Evolutionary conservation across 2,329 filamentous ascomycete genomes (phyloP).

Genomic region (Fusarium abutilonis): DNA sequence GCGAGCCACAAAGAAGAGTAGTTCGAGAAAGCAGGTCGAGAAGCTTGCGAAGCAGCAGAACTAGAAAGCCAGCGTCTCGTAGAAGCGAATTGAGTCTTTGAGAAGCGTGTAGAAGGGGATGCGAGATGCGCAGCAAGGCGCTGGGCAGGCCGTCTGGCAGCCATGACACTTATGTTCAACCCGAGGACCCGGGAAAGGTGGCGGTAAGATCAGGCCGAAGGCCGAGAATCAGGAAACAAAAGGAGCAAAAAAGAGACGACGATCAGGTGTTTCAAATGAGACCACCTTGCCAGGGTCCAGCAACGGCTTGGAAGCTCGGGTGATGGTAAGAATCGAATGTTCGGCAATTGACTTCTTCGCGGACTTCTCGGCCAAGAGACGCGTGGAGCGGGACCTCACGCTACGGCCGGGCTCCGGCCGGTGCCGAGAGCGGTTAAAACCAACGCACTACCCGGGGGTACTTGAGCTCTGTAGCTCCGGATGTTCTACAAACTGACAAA

Average conservation of each 20-base stretch:
- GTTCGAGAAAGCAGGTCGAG: conserved; percentile 31
- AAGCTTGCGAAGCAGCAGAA: conserved; percentile 36
- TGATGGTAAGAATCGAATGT: conserved; percentile 47
- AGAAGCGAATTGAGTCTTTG: conserved; percentile 43
- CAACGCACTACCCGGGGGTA: conserved; percentile 36
- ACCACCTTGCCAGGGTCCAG: conserved; percentile 36
- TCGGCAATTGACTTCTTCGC: conserved; percentile 40
- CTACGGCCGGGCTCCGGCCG: conserved; percentile 24
- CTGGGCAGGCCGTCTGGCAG: conserved; percentile 46
- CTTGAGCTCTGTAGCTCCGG: conserved; percentile 27
- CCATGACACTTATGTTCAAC: conserved; percentile 46
- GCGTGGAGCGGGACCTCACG: conserved; percentile 9
- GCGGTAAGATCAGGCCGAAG: conserved; percentile 13
- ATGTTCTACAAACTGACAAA: conserved; percentile 1
- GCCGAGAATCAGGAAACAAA: conserved; percentile 22
- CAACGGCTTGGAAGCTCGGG: conserved; percentile 30
- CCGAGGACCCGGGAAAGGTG: conserved; percentile 16
- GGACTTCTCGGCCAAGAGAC: conserved; percentile 21
- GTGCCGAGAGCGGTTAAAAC: conserved; percentile 31
- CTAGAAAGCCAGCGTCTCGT: conserved; percentile 43
- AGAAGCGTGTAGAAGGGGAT: conserved; percentile 40
- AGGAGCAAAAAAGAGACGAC: conserved; percentile 6
- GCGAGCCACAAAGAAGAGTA: conserved; percentile 47
- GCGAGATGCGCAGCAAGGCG: conserved; percentile 47
- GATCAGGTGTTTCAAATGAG: conserved; percentile 44